A percentile compares a stretch with the other conserved stretches of the same genome.
phyloP scores from a whole-genome alignment of 306 rosid genomes.

The Dicorynia guianensis region DNA sequence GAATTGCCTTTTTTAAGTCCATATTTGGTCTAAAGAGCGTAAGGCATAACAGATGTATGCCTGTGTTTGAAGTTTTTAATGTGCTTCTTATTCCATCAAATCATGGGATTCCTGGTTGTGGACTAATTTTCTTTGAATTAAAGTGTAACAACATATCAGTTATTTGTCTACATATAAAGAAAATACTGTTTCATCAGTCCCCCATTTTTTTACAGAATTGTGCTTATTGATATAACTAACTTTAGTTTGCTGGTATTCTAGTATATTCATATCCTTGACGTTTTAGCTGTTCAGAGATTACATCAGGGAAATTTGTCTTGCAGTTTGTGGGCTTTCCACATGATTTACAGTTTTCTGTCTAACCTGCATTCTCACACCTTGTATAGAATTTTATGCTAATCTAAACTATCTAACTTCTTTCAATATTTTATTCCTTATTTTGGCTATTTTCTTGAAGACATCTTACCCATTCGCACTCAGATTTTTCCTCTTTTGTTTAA shows the following conservation, averaged over 20 bases:
- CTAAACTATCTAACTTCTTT: not conserved
- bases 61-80: constrained; percentile 1
- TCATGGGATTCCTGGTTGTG: constrained; percentile 28
- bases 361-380: no score
- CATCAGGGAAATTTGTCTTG: not conserved
- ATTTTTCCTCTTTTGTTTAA: constrained; percentile 12
- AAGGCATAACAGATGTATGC: constrained; percentile 16
- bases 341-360: not conserved
- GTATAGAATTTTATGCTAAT: not conserved
- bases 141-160: not conserved
- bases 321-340: constrained; percentile 3
- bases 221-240: not conserved
- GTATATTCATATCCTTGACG: constrained; percentile 13
- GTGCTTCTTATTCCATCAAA: constrained; percentile 9
- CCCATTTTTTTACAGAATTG: not conserved
- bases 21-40: constrained; percentile 32
- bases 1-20: constrained; percentile 29
- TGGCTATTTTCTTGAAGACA: constrained; percentile 13
- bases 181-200: not conserved
- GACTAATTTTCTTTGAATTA: constrained; percentile 11
- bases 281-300: constrained; percentile 12
- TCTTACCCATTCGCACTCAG: not conserved
- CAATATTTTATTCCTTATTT: not conserved
- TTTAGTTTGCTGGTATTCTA: not conserved
- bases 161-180: constrained; percentile 8